phyloP scores from a whole-genome alignment of 2,329 filamentous ascomycete species.

The Chaetothyriales sp. region DNA sequence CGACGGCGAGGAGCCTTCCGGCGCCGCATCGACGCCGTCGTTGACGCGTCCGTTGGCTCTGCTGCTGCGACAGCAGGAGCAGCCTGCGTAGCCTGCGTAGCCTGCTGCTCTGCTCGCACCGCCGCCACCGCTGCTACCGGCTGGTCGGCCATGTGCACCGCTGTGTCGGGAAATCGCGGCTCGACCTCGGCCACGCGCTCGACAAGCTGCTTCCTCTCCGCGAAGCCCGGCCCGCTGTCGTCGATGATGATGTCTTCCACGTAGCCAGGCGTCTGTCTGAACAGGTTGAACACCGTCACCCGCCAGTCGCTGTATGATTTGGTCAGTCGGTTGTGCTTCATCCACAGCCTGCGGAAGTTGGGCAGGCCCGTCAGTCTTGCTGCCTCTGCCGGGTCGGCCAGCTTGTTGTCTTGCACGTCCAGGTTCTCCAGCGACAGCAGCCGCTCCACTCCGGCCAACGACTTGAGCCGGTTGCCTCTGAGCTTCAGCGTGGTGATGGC shows the following conservation, averaged over 20 bases:
- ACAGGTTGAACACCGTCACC: slow-evolving; percentile 88
- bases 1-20: slow-evolving; percentile 41
- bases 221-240: slow-evolving; percentile 65
- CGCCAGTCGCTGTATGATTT: slow-evolving; percentile 76
- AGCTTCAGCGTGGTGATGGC: slow-evolving; percentile 90
- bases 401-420: slow-evolving; percentile 77
- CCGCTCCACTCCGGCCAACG: slow-evolving; percentile 79
- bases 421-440: slow-evolving; percentile 77
- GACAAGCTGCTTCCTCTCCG: slow-evolving; percentile 69
- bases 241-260: slow-evolving; percentile 86
- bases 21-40: slow-evolving; percentile 25
- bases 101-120: slow-evolving; percentile 4
- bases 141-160: slow-evolving; percentile 25
- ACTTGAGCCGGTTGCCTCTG: slow-evolving; percentile 72
- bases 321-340: slow-evolving; percentile 81
- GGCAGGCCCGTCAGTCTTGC: slow-evolving; percentile 81
- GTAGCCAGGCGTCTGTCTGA: slow-evolving; percentile 78
- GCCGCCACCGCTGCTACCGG: slow-evolving; percentile 8
- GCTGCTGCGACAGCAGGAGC: background rate
- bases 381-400: slow-evolving; percentile 83
- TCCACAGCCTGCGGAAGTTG: slow-evolving; percentile 83
- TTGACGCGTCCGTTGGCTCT: background rate
- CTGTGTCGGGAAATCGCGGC: slow-evolving; percentile 36
- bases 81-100: slow-evolving; percentile 1
- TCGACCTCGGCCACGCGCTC: slow-evolving; percentile 67